Evolutionary conservation across 257 asterid species (phyloP), one percentile per base, ranked within the genome.

Genomic region (Fraxinus pennsylvanica): DNA sequence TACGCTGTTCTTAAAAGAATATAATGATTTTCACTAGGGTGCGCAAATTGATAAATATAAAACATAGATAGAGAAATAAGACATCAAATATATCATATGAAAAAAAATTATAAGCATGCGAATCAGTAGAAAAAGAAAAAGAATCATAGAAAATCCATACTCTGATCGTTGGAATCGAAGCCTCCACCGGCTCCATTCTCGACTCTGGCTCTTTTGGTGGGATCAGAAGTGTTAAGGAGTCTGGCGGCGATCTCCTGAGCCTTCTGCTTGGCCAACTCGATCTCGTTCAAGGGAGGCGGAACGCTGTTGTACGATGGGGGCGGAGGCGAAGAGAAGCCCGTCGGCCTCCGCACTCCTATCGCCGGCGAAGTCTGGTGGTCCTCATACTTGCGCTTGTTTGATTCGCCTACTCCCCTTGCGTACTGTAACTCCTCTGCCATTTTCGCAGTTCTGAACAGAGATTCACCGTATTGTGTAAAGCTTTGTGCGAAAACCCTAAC

Each of bases 211-310:
- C 92, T 85, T 76, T 93, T 93, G 38, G 84, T 81, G 22, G 94
- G 90, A 69, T 93, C 99, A 1, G 92, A 84, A 79, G 38, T 86
- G 50, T 79, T 93, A 84, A 92, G 79, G 52, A 95, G 87, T 77
- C 96, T 86, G 29, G 96, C 93, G 15, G 99, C 99, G 54, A 94
- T 91, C 84, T 91, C 97, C 81, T 92, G 98, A 45, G 97, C 97
- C 84, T 89, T 94, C 87, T 88, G 98, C 74, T 94, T 94, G 45
- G 98, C 98, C 54, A 87, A 61, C 88, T 92, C 96, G 82, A 94
- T 89, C 81, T 92, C 97, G 82, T 80, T 92, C 91, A 87, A 72
- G 0, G 97, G 96, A 36, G 97, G 93, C 2, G 97, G 97, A 22
- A 89, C 97, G 83, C 36, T 90, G 84, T 87, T 90, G 84, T 90